Base-by-base conservation (phyloP, 352 stramenopile genomes). In the Phytophthora parvispora region DNA sequence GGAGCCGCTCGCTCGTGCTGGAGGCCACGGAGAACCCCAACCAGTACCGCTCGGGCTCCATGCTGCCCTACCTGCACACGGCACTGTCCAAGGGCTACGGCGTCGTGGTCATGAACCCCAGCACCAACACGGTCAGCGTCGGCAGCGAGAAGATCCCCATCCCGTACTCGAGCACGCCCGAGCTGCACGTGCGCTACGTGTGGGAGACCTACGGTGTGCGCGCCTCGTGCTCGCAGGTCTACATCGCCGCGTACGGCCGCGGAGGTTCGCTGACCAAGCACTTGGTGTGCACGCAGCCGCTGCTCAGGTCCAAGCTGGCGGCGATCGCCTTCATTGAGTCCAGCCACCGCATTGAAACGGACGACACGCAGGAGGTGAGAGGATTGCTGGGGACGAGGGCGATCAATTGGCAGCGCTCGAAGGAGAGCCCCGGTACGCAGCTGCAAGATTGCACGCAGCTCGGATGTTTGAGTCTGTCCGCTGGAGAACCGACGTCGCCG, bases 321-420 rank as follows among this genome's bases (percentile, higher is more conserved):
- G 86, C 85, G 1, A 89, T 93, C 47, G 89, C 87, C 9, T 94
- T 96, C 57, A 92, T 94, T 43, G 89, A 96, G 61, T 94, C 85
- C 6, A 94, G 84, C 62, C 87, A 96, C 64, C 84, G 85, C 28
- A 67, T 94, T 15, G 81, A 92, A 29, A 22, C 42, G 10, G 80
- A 91, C 36, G 87, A 94, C 61, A 86, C 83, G 34, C 77, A 84
- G 43, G 83, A 93, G 66, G 87, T 96, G 50, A 74, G 84, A 42
- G 79, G 77, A 0, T 55, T 94, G 40, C 66, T 96, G 7, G 83
- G 83, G 38, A 92, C 84, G 18, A 75, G 87, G 49, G 86, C 86
- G 6, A 96, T 95, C 60, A 95, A 95, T 67, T 95, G 87, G 87
- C 83, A 95, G 63, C 76, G 86, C 32, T 92, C 86, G 25, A 89